Conservation (phyloP, 176 grass and related monocot species). For the Neostapfia colusana region DNA sequence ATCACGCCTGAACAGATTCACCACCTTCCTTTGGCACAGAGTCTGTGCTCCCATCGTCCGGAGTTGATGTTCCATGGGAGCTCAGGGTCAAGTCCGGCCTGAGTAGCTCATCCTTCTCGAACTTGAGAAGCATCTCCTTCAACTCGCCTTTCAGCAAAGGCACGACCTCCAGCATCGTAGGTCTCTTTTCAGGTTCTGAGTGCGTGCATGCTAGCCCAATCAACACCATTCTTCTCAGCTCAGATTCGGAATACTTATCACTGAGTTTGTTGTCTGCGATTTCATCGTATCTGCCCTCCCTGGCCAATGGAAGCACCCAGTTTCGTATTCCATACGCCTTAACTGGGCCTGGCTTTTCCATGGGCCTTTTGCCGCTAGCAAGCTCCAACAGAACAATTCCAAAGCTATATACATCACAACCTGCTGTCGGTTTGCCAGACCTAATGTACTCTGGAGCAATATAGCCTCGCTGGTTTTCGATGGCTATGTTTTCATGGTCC, state of each 20-base stretch:
- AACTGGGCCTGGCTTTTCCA: slow-evolving; percentile 40
- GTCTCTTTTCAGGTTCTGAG: slow-evolving; percentile 65
- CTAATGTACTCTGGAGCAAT: slow-evolving; percentile 74
- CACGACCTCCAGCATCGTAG: slow-evolving; percentile 58
- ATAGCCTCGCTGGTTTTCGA: slow-evolving; percentile 67
- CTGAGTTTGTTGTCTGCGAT: slow-evolving; percentile 69
- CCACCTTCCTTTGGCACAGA: slow-evolving; percentile 26
- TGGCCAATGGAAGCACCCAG: slow-evolving; percentile 68
- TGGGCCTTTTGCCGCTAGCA: slow-evolving; percentile 63
- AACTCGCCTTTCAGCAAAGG: slow-evolving; percentile 62
- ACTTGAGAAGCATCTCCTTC: slow-evolving; percentile 61
- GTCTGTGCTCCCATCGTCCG: slow-evolving; percentile 37
- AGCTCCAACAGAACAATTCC: slow-evolving; percentile 74
- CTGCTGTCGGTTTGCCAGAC: slow-evolving; percentile 58
- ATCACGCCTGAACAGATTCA: slow-evolving; percentile 20
- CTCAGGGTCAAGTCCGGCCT: slow-evolving; percentile 40
- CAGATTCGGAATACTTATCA: slow-evolving; percentile 63
- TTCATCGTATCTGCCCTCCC: slow-evolving; percentile 64
- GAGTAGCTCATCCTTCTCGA: slow-evolving; percentile 63
- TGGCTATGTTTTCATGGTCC: slow-evolving; percentile 52
- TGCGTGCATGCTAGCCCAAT: slow-evolving; percentile 67
- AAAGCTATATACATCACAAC: slow-evolving; percentile 80
- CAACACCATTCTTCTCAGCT: slow-evolving; percentile 70
- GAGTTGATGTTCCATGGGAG: slow-evolving; percentile 48
- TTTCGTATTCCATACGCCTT: slow-evolving; percentile 54